Base-by-base conservation (phyloP, 1,284 basidiomycete genomes). In the Golubevia sp. region DNA sequence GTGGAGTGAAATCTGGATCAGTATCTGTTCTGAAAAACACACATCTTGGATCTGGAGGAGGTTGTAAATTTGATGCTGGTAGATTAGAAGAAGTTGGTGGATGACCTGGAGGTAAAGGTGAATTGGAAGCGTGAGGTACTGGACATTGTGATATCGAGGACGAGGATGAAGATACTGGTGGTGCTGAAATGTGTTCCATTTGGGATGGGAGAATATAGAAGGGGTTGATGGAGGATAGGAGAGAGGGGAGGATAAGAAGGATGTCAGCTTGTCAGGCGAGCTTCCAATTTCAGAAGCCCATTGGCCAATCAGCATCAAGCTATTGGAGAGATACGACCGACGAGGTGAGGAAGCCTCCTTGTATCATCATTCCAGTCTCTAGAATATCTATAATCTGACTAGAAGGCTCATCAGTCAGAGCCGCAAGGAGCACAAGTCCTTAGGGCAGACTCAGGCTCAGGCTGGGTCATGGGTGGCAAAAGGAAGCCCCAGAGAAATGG, bases 21-120 rank as follows among this genome's bases (percentile, higher is more conserved):
- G 81, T 79, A 23, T 68, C 62, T 15, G 76, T 73, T 18, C 80
- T 73, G 62, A 70, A 81, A 52, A 82, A 82, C 66, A 82, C 74
- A 64, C 80, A 82, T 30, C 71, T 66, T 21, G 67, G 63, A 54
- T 64, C 79, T 1, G 73, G 66, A n/a, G 80, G 80, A 2, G 77
- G 72, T 49, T 71, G 71, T 5, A 82, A 62, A 15, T 66, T 69
- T 3, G 76, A 79, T 2, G 76, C 62, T 4, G 64, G 62, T 34
- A 34, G 30, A 4, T 67, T 72, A 38, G 66, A 61, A 13, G 68
- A 60, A 13, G 75, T 72, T 13, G 74, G 68, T 4, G 80, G 80
- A 53, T 82, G 80, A n/a, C 80, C 80, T 24, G 80, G 80, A 5
- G 80, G 80, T 13, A 82, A 58, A 1, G 80, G 78, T 57, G 79